Conservation (phyloP, 139 green algal genomes). For the Nannochloris sp. region DNA sequence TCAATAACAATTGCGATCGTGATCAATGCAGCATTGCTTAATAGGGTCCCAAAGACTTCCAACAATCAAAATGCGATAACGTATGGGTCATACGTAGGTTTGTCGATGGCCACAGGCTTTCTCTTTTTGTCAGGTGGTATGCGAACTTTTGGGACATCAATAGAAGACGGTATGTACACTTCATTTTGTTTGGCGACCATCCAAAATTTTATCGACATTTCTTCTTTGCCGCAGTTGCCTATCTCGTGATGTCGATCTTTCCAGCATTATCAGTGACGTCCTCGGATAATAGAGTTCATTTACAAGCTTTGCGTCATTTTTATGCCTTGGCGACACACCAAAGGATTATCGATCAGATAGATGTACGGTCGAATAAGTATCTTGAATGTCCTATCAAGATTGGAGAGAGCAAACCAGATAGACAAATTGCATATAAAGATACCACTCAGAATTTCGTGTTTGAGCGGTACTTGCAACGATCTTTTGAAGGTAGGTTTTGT, state of each 20-base stretch:
- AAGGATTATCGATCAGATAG: not conserved
- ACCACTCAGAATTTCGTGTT: too few species aligned
- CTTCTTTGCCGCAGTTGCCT: conserved; percentile 47
- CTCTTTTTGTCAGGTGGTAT: conserved; percentile 79
- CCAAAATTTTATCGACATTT: not conserved
- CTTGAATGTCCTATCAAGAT: too few species aligned
- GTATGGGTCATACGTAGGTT: conserved; percentile 79
- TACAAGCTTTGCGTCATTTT: conserved; percentile 89
- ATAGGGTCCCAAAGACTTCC: not conserved
- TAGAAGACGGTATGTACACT: conserved; percentile 19
- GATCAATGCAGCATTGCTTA: not conserved
- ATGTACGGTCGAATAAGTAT: not conserved
- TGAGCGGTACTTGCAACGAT: too few species aligned
- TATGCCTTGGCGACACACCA: conserved; percentile 79
- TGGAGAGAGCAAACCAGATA: too few species aligned
- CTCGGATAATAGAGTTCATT: conserved; percentile 81
- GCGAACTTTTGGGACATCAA: conserved; percentile 64
- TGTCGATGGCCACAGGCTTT: conserved; percentile 78
- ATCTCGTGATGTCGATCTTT: conserved; percentile 82
- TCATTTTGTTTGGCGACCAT: not conserved
- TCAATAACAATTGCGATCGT: not conserved
- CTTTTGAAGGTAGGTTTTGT: too few species aligned
- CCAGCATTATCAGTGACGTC: conserved; percentile 62
- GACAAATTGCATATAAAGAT: too few species aligned
- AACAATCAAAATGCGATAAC: conserved; percentile 26